A percentile compares a stretch with the other conserved stretches of the same genome.
Evolutionary conservation across 768 basidiomycete species (phyloP).

Genomic region (Sarcomyxa edulis): DNA sequence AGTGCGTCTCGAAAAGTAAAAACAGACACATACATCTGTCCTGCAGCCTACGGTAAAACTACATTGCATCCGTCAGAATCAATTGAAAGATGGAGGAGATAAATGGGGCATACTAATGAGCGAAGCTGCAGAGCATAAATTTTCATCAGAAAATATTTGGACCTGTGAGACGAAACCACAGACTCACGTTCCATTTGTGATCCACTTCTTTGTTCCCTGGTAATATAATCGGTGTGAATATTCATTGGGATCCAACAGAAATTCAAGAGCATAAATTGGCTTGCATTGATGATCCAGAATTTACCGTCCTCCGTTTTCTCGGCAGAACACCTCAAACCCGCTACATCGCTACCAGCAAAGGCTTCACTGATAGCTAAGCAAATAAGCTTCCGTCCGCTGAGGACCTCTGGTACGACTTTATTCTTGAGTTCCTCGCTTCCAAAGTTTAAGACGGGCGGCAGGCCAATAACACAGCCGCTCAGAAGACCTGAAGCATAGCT

Average conservation of each 20-base stretch:
- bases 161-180: slow-evolving; percentile 14
- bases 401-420: slow-evolving; percentile 57
- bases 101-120: slow-evolving; percentile 27
- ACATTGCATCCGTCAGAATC: neutral
- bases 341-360: slow-evolving; percentile 80
- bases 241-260: neutral
- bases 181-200: slow-evolving; percentile 67
- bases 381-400: slow-evolving; percentile 73
- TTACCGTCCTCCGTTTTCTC: slow-evolving; percentile 76
- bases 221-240: neutral
- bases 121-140: slow-evolving; percentile 5
- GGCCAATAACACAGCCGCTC: slow-evolving; percentile 75
- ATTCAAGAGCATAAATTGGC: slow-evolving; percentile 9
- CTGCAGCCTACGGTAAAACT: slow-evolving; percentile 37
- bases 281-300: slow-evolving; percentile 69
- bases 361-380: slow-evolving; percentile 88
- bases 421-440: slow-evolving; percentile 46
- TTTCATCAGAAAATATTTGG: slow-evolving; percentile 1
- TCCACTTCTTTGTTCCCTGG: slow-evolving; percentile 51
- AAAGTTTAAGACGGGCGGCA: slow-evolving; percentile 85
- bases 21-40: slow-evolving; percentile 10
- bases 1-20: neutral
- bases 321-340: slow-evolving; percentile 69
- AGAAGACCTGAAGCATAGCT: slow-evolving; percentile 36
- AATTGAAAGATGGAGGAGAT: neutral